Evolutionary conservation across 441 rosid genomes (phyloP).

Genomic region (Francoa sonchifolia): DNA sequence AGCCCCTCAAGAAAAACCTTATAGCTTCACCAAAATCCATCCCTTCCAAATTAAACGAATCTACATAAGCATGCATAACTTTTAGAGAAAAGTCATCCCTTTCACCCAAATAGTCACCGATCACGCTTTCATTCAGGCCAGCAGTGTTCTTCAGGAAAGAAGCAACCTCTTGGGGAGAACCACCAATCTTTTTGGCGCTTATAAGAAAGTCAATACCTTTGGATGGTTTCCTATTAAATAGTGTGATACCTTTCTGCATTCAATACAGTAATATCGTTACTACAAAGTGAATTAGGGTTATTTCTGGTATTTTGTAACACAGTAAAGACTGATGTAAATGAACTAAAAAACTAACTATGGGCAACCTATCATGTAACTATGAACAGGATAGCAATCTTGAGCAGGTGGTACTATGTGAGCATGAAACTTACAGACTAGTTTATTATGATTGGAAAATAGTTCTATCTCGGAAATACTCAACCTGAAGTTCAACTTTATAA

Average conservation of each 20-base stretch:
- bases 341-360: slow-evolving; percentile 1
- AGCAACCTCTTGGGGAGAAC: slow-evolving; percentile 77
- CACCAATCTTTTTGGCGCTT: slow-evolving; percentile 56
- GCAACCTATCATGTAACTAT: not conserved
- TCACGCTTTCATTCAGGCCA: slow-evolving; percentile 76
- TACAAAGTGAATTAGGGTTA: slow-evolving; percentile 11
- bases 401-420: too few relatives aligned
- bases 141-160: slow-evolving; percentile 56
- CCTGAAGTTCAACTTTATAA: slow-evolving; percentile 95
- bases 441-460: too few relatives aligned
- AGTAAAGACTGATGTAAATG: slow-evolving; percentile 1
- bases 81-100: slow-evolving; percentile 81
- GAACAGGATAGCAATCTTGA: too few relatives aligned
- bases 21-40: slow-evolving; percentile 90
- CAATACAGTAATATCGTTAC: slow-evolving; percentile 26
- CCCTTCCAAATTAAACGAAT: slow-evolving; percentile 79
- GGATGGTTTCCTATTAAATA: slow-evolving; percentile 88
- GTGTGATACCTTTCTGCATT: slow-evolving; percentile 82
- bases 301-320: slow-evolving; percentile 2
- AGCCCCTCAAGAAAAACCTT: slow-evolving; percentile 90
- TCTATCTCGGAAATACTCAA: slow-evolving; percentile 26
- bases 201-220: slow-evolving; percentile 88
- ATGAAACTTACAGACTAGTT: too few relatives aligned
- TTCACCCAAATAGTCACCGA: slow-evolving; percentile 97
- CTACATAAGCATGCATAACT: slow-evolving; percentile 98